These are phyloP conservation scores for Penicillium sp. DNA, from an alignment of 2,329 filamentous ascomycete genomes.

Conservation along the genomic window DNA sequence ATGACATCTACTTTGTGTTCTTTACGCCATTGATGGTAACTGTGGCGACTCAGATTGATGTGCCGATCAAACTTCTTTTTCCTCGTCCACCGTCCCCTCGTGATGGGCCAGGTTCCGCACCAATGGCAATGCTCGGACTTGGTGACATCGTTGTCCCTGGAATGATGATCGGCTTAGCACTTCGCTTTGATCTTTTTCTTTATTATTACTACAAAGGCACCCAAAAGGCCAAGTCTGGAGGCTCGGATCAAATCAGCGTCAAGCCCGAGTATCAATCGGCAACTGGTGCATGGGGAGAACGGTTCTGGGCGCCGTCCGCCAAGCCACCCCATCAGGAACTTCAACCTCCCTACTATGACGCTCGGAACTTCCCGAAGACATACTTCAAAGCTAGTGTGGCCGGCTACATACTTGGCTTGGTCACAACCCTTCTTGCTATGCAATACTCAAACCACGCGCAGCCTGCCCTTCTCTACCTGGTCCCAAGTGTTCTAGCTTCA, in stretches of 20 bases:
- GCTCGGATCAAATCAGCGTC: conserved; percentile 16
- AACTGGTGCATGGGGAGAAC: conserved; percentile 78
- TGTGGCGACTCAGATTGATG: conserved; percentile 83
- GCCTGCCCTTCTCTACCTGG: conserved; percentile 87
- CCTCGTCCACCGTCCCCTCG: conserved; percentile 60
- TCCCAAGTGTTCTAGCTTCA: conserved; percentile 76
- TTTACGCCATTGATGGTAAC: conserved; percentile 58
- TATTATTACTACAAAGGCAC: conserved; percentile 71
- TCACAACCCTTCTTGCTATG: conserved; percentile 75
- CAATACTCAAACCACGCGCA: conserved; percentile 79
- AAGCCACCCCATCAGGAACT: conserved; percentile 29
- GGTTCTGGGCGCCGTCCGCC: conserved; percentile 67
- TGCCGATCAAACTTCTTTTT: conserved; percentile 90
- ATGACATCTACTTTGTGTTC: conserved; percentile 77
- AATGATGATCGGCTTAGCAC: conserved; percentile 81
- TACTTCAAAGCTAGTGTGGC: conserved; percentile 79
- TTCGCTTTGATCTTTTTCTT: conserved; percentile 88
- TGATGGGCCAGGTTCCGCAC: conserved; percentile 43
- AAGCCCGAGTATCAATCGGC: conserved; percentile 54
- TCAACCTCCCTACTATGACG: conserved; percentile 40
- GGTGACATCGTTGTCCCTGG: conserved; percentile 95
- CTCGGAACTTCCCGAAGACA: conserved; percentile 69
- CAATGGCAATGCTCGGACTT: conserved; percentile 77
- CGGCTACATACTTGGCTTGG: conserved; percentile 78
- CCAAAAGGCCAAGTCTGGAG: conserved; percentile 35